Evolutionary conservation across 2,329 filamentous ascomycete genomes (phyloP), one percentile per base, ranked within the genome.

Genomic region (Phyllosticta citribraziliensis): DNA sequence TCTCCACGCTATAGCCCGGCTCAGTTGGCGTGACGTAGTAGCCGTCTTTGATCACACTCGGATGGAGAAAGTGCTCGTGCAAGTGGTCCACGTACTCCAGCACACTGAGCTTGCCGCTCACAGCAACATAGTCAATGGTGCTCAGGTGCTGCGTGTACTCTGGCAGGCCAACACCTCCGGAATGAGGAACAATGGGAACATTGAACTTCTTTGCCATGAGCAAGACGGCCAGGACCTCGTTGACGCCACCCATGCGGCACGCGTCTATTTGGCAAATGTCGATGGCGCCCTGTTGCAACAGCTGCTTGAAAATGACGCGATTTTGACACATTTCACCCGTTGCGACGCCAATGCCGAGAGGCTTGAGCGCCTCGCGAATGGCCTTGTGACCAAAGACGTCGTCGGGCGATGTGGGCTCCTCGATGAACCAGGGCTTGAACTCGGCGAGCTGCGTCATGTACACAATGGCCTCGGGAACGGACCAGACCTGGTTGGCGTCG

Each of bases 251-350:
- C 67, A 96, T 82, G 25, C 91, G 87, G 79, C 91, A 96, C 2
- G 91, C 91, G 69, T 96, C 91, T 67, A 94, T 88, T 75, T 96
- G 91, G 72, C 90, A 91, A 20, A 96, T 85, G 69, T 94, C 91
- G 67, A 96, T 89, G 63, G 91, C 89, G 57, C 88, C 88, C 2
- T 84, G 80, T 72, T 87, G 84, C 57, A 96, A 82, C 63, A 96
- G 83, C 76, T 96, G 91, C 82, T 96, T 96, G 84, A 96, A 96
- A 69, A 96, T 84, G 66, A 96, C 89, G 50, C 91, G 86, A 79
- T 96, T 96, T 79, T 96, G 91, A 78, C 90, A 94, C 90, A 96
- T 95, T 78, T 96, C 91, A 65, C 91, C 91, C 0, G 91, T 96
- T 8, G 91, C 91, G 5, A 96, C 91, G 62, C 89, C 89, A 68